Evolutionary conservation across 2,329 filamentous ascomycete species (phyloP).

Genomic region (Tolypocladium inflatum): DNA sequence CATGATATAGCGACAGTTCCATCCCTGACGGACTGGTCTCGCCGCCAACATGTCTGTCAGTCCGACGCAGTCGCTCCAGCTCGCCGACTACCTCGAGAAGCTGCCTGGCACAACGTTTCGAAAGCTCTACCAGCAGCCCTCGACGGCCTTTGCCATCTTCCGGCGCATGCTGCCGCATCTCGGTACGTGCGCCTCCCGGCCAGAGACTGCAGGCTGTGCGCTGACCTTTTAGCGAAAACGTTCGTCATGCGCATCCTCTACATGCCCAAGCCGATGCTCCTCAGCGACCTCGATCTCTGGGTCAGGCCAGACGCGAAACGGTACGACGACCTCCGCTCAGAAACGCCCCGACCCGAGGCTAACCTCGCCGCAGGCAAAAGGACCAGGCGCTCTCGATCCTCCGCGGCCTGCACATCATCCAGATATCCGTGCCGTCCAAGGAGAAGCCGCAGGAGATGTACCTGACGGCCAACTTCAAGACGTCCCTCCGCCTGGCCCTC

Average conservation of each 20-base stretch:
- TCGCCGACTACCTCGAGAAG: conserved; percentile 87
- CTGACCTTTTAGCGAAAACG: conserved; percentile 61
- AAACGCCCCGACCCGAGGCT: background rate
- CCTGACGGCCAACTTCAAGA: conserved; percentile 73
- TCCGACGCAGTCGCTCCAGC: conserved; percentile 41
- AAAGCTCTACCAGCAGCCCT: conserved; percentile 91
- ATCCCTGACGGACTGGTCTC: conserved; percentile 15
- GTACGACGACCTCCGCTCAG: conserved; percentile 8
- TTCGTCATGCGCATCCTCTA: conserved; percentile 95
- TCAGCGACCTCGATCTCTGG: conserved; percentile 79
- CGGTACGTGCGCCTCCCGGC: conserved; percentile 38
- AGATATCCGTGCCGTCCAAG: conserved; percentile 49
- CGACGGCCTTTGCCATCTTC: conserved; percentile 90
- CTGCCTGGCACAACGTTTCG: conserved; percentile 83
- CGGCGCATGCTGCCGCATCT: conserved; percentile 92
- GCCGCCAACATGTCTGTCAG: conserved; percentile 34
- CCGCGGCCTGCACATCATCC: conserved; percentile 77
- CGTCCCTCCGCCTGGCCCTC: conserved; percentile 74
- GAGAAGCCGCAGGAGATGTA: conserved; percentile 61
- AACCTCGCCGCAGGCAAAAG: conserved; percentile 48
- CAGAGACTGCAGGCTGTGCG: background rate
- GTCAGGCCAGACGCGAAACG: conserved; percentile 55
- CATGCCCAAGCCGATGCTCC: conserved; percentile 68
- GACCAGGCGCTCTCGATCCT: conserved; percentile 78
- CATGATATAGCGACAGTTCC: conserved; percentile 6